Base-by-base conservation (phyloP, 2,329 filamentous ascomycete genomes). In the Pestalotiopsis sp. region DNA sequence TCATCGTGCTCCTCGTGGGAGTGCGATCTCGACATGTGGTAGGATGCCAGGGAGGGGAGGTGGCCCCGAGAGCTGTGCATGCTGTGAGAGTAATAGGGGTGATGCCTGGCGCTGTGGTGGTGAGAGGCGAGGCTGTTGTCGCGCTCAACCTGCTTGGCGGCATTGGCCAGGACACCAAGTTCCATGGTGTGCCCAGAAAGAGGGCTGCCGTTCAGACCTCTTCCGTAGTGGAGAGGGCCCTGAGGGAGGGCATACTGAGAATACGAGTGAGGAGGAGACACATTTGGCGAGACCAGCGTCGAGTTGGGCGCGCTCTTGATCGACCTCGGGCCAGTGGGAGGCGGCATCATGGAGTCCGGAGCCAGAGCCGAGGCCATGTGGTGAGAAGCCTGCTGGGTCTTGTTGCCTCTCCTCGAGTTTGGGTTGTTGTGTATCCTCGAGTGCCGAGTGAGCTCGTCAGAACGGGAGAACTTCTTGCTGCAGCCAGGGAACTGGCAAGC, bases 401-500 rank as follows among this genome's bases (percentile, higher is more conserved):
- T 97, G 86, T 97, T 97, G 73, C 94, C 95, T 78, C 95, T 87
- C 78, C 96, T 88, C 68, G 95, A 98, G 86, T 98, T 98, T 69
- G 96, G 95, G 83, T 98, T 99, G 89, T 93, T 98, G 88, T 99
- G 95, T 84, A 99, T 99, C 80, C 95, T 90, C 79, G 95, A 98
- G 83, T 99, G 95, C 70, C 95, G 91, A 71, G 96, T 99, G 75
- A 99, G 87, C 83, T 99, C 95, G 79, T 99, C 95, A 13, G 95
- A 98, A 72, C 95, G 91, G 72, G 93, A 97, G 85, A 99, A 98
- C 77, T 95, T 93, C 84, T 98, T 98, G 75, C 93, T 95, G 89
- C 95, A 98, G 75, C 95, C 94, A 3, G 94, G 94, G 77, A 95
- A 98, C 80, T 93, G 91, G 88, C 95, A 99, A 71, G 93, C 95